Evolutionary conservation across 2,329 filamentous ascomycete genomes (phyloP).

Genomic region (Hirsutella minnesotensis): DNA sequence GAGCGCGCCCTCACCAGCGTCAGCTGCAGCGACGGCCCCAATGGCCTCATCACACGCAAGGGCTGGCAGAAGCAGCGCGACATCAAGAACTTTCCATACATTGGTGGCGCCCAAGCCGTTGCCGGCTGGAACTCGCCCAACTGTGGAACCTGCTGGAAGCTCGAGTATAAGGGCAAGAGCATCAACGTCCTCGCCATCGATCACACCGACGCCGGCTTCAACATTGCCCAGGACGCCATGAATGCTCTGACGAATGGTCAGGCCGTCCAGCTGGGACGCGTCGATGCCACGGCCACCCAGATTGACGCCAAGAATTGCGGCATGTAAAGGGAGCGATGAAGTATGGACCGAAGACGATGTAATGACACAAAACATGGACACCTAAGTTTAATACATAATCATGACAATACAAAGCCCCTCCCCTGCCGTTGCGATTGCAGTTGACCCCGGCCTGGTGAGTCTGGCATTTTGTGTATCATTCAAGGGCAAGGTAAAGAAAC

Average conservation of each 20-base stretch:
- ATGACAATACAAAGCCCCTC: no score
- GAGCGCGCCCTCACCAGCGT: slow-evolving; percentile 42
- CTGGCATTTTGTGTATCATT: no score
- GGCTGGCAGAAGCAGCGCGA: slow-evolving; percentile 43
- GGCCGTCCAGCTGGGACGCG: slow-evolving; percentile 34
- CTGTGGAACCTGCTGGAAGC: slow-evolving; percentile 49
- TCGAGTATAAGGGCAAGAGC: slow-evolving; percentile 36
- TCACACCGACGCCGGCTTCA: slow-evolving; percentile 36
- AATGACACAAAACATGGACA: not conserved
- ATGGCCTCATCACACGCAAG: slow-evolving; percentile 54
- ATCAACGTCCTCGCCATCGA: slow-evolving; percentile 47
- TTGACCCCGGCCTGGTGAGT: no score
- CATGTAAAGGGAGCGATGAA: slow-evolving; percentile 13
- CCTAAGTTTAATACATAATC: not conserved
- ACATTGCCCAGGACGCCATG: slow-evolving; percentile 45
- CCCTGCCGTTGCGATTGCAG: no score
- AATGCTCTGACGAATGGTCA: slow-evolving; percentile 41
- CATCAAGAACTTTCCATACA: slow-evolving; percentile 38
- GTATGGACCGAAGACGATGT: not conserved
- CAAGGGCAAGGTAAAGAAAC: no score
- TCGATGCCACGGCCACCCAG: slow-evolving; percentile 36
- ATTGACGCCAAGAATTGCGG: slow-evolving; percentile 32
- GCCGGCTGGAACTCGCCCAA: slow-evolving; percentile 41
- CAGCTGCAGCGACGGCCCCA: slow-evolving; percentile 54
- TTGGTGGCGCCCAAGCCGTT: slow-evolving; percentile 42